Conservation (phyloP, 2,329 filamentous ascomycete species). For the Colletotrichum lentis region DNA sequence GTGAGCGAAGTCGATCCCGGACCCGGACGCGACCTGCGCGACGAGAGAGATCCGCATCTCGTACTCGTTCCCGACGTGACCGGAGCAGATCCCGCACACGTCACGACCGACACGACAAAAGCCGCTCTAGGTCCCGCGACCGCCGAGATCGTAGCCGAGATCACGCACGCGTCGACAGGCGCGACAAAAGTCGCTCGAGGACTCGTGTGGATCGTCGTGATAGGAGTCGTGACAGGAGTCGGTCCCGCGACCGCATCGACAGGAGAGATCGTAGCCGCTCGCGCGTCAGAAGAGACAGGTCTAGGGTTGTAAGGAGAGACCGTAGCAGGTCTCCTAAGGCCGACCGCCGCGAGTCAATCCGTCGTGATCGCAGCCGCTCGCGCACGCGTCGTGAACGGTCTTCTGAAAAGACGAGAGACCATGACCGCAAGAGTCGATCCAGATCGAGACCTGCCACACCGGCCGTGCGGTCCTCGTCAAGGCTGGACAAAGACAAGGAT, state of each 20-base stretch:
- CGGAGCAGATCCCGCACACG: conserved; percentile 45
- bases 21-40: conserved; percentile 40
- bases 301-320: conserved; percentile 40
- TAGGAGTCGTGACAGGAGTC: conserved; percentile 46
- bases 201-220: conserved; percentile 33
- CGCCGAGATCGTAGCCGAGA: conserved; percentile 46
- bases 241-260: conserved; percentile 42
- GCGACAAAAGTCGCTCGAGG: conserved; percentile 48
- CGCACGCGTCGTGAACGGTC: conserved; percentile 40
- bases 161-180: conserved; percentile 48
- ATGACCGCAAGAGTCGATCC: conserved; percentile 56
- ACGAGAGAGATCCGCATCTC: conserved; percentile 54
- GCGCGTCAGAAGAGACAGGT: conserved; percentile 39
- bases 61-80: conserved; percentile 43
- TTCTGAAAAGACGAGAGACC: conserved; percentile 40
- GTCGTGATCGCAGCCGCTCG: conserved; percentile 36
- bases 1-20: conserved; percentile 49
- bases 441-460: conserved; percentile 50
- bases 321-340: conserved; percentile 44
- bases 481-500: conserved; percentile 52
- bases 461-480: conserved; percentile 17
- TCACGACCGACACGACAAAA: conserved; percentile 45
- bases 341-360: conserved; percentile 38
- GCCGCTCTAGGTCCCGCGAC: conserved; percentile 43
- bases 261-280: conserved; percentile 46